Evolutionary conservation across 164 flowering plant genomes (phyloP), one percentile per base, ranked within the genome.

Genomic region (Vitis amurensis): DNA sequence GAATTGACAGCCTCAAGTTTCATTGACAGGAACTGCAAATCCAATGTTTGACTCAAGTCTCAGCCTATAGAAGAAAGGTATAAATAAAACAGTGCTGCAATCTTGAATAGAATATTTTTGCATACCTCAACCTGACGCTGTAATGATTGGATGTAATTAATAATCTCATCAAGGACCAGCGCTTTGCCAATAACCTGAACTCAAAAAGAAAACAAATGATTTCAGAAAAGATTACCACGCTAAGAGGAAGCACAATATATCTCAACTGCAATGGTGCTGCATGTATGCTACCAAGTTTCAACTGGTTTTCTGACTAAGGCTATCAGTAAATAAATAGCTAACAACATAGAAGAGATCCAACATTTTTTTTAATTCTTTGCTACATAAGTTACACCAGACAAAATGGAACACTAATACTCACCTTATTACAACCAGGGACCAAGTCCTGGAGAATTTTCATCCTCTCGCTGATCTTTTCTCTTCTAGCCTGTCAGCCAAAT

Each of bases 381-480:
- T 37, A 6, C 44, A 6, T 37, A 37, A 37, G 44, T 4, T 37
- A 37, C 44, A 37, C 7, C 0, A 0, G 44, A 37, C 44, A 37
- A 6, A 71, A 3, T 10, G 59, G 61, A 59, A 23, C 37, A 19
- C 55, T 47, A 53, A 67, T 5, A 23, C 48, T 71, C 71, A 91
- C 97, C 90, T 91, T 91, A 61, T 85, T 80, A 69, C 97, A 91
- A 31, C 94, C 94, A 47, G 97, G 97, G 30, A 91, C 97, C 64
- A 91, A 76, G 62, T 91, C 97, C 74, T 91, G 97, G 49, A 91
- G 92, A 73, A 88, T 82, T 77, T 84, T 91, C 94, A 91, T 88
- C 77, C 97, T 76, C 71, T 91, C 92, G 44, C 91, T 91, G 51
- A 91, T 89, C 84, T 91, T 91, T 71, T 91, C 97, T 78, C 97